Conservation (phyloP, 2,329 filamentous ascomycete genomes). For the Dothistroma septosporum region DNA sequence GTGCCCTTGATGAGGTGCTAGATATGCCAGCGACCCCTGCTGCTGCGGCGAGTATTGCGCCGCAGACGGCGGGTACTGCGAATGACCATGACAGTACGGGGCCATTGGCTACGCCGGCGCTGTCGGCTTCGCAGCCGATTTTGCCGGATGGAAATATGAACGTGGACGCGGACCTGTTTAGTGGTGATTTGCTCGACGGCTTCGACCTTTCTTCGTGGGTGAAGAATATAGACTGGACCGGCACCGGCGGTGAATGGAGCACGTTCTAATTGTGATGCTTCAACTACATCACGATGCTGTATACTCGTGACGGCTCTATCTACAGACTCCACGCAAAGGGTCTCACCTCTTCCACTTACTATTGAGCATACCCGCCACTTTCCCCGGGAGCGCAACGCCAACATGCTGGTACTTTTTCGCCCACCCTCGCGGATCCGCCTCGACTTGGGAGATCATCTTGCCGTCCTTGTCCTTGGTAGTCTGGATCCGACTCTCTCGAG, state of each 20-base stretch:
- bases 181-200: constrained; percentile 8
- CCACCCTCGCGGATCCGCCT: constrained; percentile 26
- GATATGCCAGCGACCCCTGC: constrained; percentile 6
- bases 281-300: background rate
- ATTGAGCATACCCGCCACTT: background rate
- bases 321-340: background rate
- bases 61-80: background rate
- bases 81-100: background rate
- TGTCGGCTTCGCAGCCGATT: background rate
- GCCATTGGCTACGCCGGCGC: background rate
- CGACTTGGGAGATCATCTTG: background rate
- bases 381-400: constrained; percentile 21
- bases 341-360: background rate
- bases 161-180: constrained; percentile 6
- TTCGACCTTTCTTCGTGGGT: constrained; percentile 17
- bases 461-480: constrained; percentile 5
- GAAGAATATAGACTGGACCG: constrained; percentile 18
- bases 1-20: constrained; percentile 20
- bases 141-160: background rate
- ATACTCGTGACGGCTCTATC: background rate
- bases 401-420: constrained; percentile 28
- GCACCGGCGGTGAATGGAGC: constrained; percentile 12
- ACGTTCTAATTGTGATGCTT: constrained; percentile 7
- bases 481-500: constrained; percentile 1
- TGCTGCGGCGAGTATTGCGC: background rate